phyloP scores from a whole-genome alignment of 164 flowering plant species.

The Kingdonia uniflora region DNA sequence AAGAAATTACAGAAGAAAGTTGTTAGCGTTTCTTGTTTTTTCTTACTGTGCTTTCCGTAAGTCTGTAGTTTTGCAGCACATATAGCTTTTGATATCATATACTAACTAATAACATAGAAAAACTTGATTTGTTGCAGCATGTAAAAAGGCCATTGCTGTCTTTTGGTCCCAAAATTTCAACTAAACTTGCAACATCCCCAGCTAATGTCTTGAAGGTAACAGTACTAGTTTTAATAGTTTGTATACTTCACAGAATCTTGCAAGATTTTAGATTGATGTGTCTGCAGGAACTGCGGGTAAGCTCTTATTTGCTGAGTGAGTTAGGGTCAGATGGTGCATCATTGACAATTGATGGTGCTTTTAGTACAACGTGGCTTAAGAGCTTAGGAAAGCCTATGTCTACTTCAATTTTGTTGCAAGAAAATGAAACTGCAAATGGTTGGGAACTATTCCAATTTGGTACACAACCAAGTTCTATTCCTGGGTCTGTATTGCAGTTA shows the following conservation, averaged over 20 bases:
- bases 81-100: background rate
- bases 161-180: slow-evolving; percentile 91
- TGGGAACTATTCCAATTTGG: slow-evolving; percentile 37
- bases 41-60: too few relatives aligned
- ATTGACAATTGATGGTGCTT: slow-evolving; percentile 59
- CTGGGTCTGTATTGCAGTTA: slow-evolving; percentile 60
- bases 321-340: slow-evolving; percentile 50
- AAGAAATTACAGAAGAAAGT: too few relatives aligned
- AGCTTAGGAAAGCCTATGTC: slow-evolving; percentile 46
- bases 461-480: slow-evolving; percentile 69
- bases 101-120: too few relatives aligned
- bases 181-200: slow-evolving; percentile 68
- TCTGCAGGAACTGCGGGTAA: slow-evolving; percentile 65
- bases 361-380: slow-evolving; percentile 79
- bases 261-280: slow-evolving; percentile 1
- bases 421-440: slow-evolving; percentile 28
- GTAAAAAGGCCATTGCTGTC: slow-evolving; percentile 75
- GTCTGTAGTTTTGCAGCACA: background rate
- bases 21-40: too few relatives aligned
- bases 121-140: slow-evolving; percentile 43
- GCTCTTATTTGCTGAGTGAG: slow-evolving; percentile 70
- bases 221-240: background rate
- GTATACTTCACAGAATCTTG: background rate
- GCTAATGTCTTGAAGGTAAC: slow-evolving; percentile 75
- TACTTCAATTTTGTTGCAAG: slow-evolving; percentile 40